Evolutionary conservation across 1,139 yeast species (phyloP).

Genomic region (Eremothecium sinecaudum): DNA sequence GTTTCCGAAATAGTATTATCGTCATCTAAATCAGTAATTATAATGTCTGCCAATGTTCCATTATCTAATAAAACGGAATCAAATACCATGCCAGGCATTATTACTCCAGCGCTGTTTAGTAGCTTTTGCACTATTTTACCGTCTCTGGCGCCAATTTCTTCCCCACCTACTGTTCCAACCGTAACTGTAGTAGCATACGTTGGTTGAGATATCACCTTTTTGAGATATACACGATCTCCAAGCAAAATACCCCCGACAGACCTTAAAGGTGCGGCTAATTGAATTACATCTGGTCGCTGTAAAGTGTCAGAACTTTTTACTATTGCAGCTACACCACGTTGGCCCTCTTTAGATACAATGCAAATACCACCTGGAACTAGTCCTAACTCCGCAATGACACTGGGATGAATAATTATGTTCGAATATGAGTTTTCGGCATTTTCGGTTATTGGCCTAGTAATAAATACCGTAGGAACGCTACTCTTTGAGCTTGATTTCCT

Average conservation of each 20-base stretch:
- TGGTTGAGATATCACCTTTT: conserved; percentile 42
- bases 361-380: conserved; percentile 48
- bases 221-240: conserved; percentile 61
- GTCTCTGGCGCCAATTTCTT: conserved; percentile 16
- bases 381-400: conserved; percentile 45
- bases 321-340: conserved; percentile 41
- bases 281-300: conserved; percentile 39
- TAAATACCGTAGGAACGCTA: conserved; percentile 36
- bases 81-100: conserved; percentile 47
- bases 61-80: conserved; percentile 16
- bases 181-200: conserved; percentile 35
- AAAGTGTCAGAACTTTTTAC: conserved; percentile 37
- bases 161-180: conserved; percentile 28
- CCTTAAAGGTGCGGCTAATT: conserved; percentile 43
- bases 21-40: conserved; percentile 22
- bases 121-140: conserved; percentile 32
- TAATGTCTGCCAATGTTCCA: conserved; percentile 20
- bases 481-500: conserved; percentile 27
- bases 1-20: conserved; percentile 31
- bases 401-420: conserved; percentile 43
- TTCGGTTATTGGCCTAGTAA: conserved; percentile 47
- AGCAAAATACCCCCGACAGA: conserved; percentile 48
- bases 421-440: conserved; percentile 32
- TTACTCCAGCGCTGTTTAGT: conserved; percentile 43
- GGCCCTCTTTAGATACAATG: conserved; percentile 40